These are phyloP conservation scores for Funneliformis geosporum DNA, from an alignment of 192 early-diverging fungal species.

Conservation along the genomic window DNA sequence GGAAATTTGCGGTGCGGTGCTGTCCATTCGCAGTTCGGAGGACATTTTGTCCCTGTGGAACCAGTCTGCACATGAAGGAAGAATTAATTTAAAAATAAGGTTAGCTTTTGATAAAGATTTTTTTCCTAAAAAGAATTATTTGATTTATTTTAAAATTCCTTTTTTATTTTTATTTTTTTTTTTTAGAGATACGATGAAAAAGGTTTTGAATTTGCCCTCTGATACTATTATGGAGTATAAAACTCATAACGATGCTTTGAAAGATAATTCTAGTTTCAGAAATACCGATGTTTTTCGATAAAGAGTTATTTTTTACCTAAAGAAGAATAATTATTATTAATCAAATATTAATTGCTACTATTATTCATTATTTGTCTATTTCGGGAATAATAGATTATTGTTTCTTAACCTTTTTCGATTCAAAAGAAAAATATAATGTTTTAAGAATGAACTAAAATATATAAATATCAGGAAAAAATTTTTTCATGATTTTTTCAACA, in stretches of 20 bases:
- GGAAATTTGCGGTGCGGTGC: constrained; percentile 91
- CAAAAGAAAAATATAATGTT: neutral
- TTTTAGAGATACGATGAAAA: constrained; percentile 82
- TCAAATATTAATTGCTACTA: neutral
- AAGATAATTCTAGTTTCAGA: constrained; percentile 85
- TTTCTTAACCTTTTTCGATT: neutral
- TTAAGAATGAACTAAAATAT: too few species aligned
- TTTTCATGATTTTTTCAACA: too few species aligned
- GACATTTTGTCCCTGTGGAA: constrained; percentile 98
- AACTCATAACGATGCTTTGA: constrained; percentile 85
- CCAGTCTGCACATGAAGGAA: constrained; percentile 77
- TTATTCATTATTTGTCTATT: neutral
- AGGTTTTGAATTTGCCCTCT: constrained; percentile 78
- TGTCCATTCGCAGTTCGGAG: constrained; percentile 89
- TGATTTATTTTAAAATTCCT: neutral
- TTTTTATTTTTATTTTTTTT: neutral
- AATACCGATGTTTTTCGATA: constrained; percentile 77
- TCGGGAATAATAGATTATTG: neutral
- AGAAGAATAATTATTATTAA: neutral
- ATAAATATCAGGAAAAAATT: too few species aligned
- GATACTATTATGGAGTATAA: constrained; percentile 95
- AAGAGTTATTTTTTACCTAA: constrained; percentile 31
- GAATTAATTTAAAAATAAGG: constrained; percentile 84
- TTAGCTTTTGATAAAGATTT: constrained; percentile 29
- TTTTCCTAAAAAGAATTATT: neutral